Evolutionary conservation across 768 basidiomycete species (phyloP).

Genomic region (Russula emetica): DNA sequence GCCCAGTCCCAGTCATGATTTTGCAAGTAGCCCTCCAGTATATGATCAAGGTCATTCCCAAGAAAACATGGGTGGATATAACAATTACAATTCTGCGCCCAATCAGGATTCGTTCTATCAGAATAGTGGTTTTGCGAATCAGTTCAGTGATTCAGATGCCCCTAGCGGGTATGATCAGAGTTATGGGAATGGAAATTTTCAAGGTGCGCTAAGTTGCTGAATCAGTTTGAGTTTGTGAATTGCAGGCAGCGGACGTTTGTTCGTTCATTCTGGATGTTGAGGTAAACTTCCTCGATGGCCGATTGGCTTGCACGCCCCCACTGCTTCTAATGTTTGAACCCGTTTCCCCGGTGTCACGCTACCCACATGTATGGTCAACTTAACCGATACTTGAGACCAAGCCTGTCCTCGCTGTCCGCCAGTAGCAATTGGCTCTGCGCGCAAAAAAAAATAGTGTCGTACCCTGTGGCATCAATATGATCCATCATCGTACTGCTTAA

Average conservation of each 20-base stretch:
- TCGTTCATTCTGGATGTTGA: constrained; percentile 22
- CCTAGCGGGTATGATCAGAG: constrained; percentile 53
- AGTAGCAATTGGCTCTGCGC: constrained; percentile 14
- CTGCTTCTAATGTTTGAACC: constrained; percentile 16
- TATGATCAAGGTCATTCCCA: constrained; percentile 67
- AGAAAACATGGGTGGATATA: constrained; percentile 62
- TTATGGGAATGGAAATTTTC: constrained; percentile 51
- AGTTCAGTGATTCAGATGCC: constrained; percentile 46
- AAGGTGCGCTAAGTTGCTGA: constrained; percentile 75
- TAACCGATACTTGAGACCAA: constrained; percentile 17
- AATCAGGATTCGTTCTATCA: constrained; percentile 66
- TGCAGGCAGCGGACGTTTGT: constrained; percentile 20
- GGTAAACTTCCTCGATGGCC: constrained; percentile 14
- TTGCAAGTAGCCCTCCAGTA: constrained; percentile 47
- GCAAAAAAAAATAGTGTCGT: constrained; percentile 37
- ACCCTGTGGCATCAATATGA: constrained; percentile 13
- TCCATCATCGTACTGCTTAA: constrained; percentile 8
- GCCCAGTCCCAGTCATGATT: constrained; percentile 38
- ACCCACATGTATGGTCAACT: constrained; percentile 17
- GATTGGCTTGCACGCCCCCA: constrained; percentile 16
- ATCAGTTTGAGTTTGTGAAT: constrained; percentile 25
- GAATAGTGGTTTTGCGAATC: constrained; percentile 55
- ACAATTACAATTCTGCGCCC: constrained; percentile 51
- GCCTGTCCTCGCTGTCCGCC: constrained; percentile 2
- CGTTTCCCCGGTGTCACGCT: background rate